A percentile compares a stretch with the other conserved stretches of the same genome.
Conservation (phyloP, 202 grass and related monocot genomes). For the Brachypodium distachyon region DNA sequence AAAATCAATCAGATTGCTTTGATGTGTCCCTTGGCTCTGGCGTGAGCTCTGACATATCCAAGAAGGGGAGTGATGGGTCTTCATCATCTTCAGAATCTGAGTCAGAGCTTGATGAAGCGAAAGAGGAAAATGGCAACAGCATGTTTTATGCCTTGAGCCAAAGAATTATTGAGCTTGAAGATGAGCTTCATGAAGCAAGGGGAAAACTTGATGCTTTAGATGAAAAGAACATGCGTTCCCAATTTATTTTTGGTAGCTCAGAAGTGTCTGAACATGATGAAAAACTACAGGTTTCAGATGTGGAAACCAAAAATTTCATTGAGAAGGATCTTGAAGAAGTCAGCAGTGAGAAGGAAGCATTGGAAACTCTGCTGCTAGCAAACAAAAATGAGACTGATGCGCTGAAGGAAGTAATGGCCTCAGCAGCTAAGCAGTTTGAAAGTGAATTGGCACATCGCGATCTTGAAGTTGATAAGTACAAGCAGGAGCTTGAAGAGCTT, state of each 20-base stretch:
- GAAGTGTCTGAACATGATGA: constrained; percentile 34
- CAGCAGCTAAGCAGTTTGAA: constrained; percentile 46
- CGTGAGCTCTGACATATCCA: constrained; percentile 44
- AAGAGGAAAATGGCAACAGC: constrained; percentile 43
- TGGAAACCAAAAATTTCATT: constrained; percentile 21
- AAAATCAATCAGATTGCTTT: constrained; percentile 41
- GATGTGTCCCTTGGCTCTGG: constrained; percentile 49
- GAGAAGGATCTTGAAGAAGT: constrained; percentile 44
- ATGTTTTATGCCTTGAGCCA: constrained; percentile 51
- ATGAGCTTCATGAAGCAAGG: constrained; percentile 54
- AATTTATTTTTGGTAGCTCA: constrained; percentile 7
- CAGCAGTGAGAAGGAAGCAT: constrained; percentile 23
- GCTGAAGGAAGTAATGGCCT: constrained; percentile 53
- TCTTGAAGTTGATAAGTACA: constrained; percentile 45
- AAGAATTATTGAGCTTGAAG: constrained; percentile 70
- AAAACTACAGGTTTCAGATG: constrained; percentile 22
- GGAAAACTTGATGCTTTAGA: constrained; percentile 45
- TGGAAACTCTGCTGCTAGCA: constrained; percentile 40
- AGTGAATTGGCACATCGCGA: constrained; percentile 41
- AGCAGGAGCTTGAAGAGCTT: constrained; percentile 35
- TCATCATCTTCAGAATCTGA: constrained; percentile 61
- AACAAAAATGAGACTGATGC: constrained; percentile 51
- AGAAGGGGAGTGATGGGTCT: constrained; percentile 63
- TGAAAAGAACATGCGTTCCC: constrained; percentile 37
- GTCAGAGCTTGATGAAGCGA: constrained; percentile 55